These are phyloP conservation scores for Termitomyces eurrhizus DNA, from an alignment of 768 basidiomycete species.

Conservation along the genomic window DNA sequence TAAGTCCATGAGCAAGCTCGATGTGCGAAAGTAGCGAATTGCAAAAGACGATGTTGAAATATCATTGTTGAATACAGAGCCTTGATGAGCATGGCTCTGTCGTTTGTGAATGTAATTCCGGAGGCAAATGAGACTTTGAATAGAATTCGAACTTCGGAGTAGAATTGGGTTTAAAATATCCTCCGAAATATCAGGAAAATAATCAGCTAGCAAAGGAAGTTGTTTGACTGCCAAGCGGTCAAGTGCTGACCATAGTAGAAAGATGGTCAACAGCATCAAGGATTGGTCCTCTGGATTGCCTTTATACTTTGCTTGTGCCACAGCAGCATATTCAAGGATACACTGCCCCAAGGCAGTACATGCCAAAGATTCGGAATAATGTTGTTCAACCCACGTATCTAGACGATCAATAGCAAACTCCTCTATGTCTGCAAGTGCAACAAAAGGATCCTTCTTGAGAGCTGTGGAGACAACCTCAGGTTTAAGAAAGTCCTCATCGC, in stretches of 20 bases:
- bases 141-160: neutral
- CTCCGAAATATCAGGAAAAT: neutral
- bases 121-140: neutral
- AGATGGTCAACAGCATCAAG: neutral
- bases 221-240: neutral
- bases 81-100: neutral
- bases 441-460: neutral
- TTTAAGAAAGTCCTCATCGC: neutral
- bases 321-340: neutral
- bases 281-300: constrained; percentile 1
- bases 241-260: neutral
- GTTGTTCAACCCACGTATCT: neutral
- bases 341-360: neutral
- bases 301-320: neutral
- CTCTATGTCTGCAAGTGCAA: neutral
- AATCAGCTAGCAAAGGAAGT: neutral
- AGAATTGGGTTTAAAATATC: neutral
- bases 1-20: neutral
- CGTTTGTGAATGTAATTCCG: neutral
- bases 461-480: neutral
- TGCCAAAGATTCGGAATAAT: neutral
- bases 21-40: neutral
- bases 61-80: neutral
- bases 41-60: neutral
- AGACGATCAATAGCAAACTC: neutral